Evolutionary conservation across 768 basidiomycete genomes (phyloP).

Genomic region (Rubroboletus satanas): DNA sequence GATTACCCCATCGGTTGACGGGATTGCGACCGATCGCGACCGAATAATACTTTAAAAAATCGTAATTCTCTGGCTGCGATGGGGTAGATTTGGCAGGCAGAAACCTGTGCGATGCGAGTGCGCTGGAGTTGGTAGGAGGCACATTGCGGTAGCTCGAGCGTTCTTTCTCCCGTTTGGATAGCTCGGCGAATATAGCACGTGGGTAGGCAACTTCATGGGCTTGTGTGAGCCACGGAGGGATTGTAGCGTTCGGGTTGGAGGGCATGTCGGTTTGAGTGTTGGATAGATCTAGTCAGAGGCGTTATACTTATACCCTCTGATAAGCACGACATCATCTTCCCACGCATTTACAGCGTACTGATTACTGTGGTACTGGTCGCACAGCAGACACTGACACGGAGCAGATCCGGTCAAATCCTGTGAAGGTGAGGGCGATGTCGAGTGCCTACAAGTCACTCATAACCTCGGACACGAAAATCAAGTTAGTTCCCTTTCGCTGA

Average conservation of each 20-base stretch:
- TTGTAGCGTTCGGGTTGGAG: neutral
- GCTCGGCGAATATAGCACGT: conserved; percentile 31
- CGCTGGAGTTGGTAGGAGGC: conserved; percentile 8
- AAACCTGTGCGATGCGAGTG: conserved; percentile 3
- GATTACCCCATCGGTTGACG: conserved; percentile 50
- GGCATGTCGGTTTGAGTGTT: conserved; percentile 6
- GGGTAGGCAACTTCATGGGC: conserved; percentile 14
- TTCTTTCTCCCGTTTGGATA: conserved; percentile 38
- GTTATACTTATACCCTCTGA: neutral
- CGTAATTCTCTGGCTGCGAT: conserved; percentile 11
- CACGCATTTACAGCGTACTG: conserved; percentile 4
- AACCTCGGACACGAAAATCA: conserved; percentile 24
- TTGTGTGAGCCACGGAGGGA: conserved; percentile 17
- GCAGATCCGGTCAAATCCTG: neutral
- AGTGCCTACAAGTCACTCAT: conserved; percentile 20
- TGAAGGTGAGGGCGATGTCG: conserved; percentile 16
- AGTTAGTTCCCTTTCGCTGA: conserved; percentile 40
- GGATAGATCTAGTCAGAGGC: neutral
- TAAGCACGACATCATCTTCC: neutral
- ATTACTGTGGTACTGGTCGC: neutral
- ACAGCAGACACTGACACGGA: neutral
- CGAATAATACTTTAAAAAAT: conserved; percentile 49
- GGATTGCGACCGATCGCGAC: conserved; percentile 45
- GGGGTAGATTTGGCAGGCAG: conserved; percentile 3
- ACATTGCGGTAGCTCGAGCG: conserved; percentile 29